Percentiles rank a stretch among this genome's conserved stretches.
Conservation (phyloP, 768 basidiomycete genomes). For the Epithele typhae region DNA sequence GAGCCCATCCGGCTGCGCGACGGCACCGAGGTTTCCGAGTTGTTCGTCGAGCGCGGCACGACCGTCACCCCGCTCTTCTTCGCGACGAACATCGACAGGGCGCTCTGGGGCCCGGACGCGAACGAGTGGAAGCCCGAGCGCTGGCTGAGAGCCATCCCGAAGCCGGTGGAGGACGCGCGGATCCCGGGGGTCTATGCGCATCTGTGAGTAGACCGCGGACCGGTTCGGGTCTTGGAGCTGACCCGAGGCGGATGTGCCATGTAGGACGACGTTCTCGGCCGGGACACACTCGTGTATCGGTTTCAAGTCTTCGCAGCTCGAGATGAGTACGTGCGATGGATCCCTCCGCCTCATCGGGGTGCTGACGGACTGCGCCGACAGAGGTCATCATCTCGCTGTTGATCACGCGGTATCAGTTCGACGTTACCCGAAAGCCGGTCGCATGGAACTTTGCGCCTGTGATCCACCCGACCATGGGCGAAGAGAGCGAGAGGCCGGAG, state of each 20-base stretch:
- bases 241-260: too few species aligned
- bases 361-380: not conserved
- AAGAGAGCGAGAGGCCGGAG: slow-evolving; percentile 13
- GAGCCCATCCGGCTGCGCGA: slow-evolving; percentile 1
- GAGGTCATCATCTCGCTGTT: slow-evolving; percentile 26
- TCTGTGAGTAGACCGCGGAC: not conserved
- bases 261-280: slow-evolving; percentile 7
- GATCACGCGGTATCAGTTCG: slow-evolving; percentile 24
- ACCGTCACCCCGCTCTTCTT: slow-evolving; percentile 3
- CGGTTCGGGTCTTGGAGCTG: too few species aligned
- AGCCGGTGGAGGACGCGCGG: slow-evolving; percentile 3
- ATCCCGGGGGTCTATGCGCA: slow-evolving; percentile 5
- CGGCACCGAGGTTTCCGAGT: not conserved
- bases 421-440: slow-evolving; percentile 20
- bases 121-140: slow-evolving; percentile 11
- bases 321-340: slow-evolving; percentile 17
- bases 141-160: slow-evolving; percentile 6
- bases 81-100: slow-evolving; percentile 1
- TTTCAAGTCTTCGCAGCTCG: slow-evolving; percentile 20
- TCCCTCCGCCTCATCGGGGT: too few species aligned
- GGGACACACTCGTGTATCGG: slow-evolving; percentile 7
- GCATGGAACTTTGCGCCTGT: slow-evolving; percentile 25
- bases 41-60: slow-evolving; percentile 1
- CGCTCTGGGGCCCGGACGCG: slow-evolving; percentile 8
- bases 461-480: not conserved